A percentile compares a stretch with the other conserved stretches of the same genome.
These are phyloP conservation scores for Pleurotus citrinopileatus DNA, from an alignment of 768 basidiomycete species.

Conservation along the genomic window DNA sequence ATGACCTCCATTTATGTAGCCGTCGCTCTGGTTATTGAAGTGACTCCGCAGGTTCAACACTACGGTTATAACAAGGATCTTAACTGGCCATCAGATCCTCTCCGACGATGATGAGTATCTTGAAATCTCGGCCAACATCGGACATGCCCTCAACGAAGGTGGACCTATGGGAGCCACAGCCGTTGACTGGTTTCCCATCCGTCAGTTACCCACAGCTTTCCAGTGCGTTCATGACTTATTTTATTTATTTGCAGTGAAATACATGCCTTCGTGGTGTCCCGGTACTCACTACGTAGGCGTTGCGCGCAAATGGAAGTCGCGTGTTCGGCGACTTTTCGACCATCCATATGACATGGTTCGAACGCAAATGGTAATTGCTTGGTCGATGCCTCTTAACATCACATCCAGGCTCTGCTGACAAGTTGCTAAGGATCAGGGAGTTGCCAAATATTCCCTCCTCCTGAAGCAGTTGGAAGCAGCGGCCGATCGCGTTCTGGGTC, in stretches of 20 bases:
- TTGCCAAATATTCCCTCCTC: not conserved
- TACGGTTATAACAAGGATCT: constrained; percentile 19
- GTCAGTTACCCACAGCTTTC: constrained; percentile 12
- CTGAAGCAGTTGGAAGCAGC: not conserved
- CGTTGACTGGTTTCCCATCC: constrained; percentile 21
- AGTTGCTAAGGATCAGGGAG: not conserved
- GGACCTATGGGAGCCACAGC: constrained; percentile 17
- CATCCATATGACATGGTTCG: constrained; percentile 27
- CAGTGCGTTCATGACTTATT: not conserved
- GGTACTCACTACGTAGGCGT: constrained; percentile 32
- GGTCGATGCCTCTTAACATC: too few relatives aligned
- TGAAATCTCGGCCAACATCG: constrained; percentile 15
- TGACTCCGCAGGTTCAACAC: constrained; percentile 19
- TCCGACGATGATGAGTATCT: constrained; percentile 22
- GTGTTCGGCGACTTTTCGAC: constrained; percentile 29
- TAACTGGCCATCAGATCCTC: constrained; percentile 20
- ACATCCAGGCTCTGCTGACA: too few relatives aligned
- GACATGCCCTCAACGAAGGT: constrained; percentile 10
- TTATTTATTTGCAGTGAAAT: constrained; percentile 27
- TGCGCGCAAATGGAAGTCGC: constrained; percentile 27
- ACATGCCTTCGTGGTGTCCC: constrained; percentile 38
- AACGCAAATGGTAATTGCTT: constrained; percentile 21
- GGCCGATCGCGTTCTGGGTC: not conserved
- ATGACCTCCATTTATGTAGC: not conserved
- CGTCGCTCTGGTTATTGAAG: not conserved